These are phyloP conservation scores for Mycena chlorophos DNA, from an alignment of 768 basidiomycete genomes.

Conservation along the genomic window DNA sequence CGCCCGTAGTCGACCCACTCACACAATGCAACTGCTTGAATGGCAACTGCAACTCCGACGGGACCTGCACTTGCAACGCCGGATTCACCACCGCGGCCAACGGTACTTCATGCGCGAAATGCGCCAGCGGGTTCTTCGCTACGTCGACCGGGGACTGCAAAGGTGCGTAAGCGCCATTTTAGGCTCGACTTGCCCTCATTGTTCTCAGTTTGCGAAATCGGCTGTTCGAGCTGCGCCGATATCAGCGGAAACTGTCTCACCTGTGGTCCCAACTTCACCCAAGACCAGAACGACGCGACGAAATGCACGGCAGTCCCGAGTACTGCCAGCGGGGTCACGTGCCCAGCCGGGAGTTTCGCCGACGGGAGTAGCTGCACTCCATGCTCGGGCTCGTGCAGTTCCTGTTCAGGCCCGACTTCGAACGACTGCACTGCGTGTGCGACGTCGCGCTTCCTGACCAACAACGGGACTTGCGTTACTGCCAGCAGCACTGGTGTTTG, in stretches of 20 bases:
- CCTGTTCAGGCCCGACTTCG: constrained; percentile 68
- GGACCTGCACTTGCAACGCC: constrained; percentile 72
- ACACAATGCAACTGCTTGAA: constrained; percentile 81
- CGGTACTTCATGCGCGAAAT: constrained; percentile 77
- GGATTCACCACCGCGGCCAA: constrained; percentile 74
- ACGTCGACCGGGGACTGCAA: constrained; percentile 70
- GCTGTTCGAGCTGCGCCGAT: constrained; percentile 70
- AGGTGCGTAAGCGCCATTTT: constrained; percentile 49
- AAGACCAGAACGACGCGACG: constrained; percentile 63
- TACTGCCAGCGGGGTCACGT: constrained; percentile 53
- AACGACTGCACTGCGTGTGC: constrained; percentile 74
- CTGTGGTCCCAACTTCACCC: constrained; percentile 71
- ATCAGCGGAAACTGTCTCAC: constrained; percentile 67
- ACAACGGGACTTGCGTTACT: constrained; percentile 65
- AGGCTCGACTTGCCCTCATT: constrained; percentile 3
- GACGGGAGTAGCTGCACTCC: constrained; percentile 50
- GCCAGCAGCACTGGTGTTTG: constrained; percentile 72
- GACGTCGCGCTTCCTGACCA: constrained; percentile 57
- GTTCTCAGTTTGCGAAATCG: constrained; percentile 63
- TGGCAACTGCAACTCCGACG: constrained; percentile 67
- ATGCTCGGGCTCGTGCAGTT: constrained; percentile 68
- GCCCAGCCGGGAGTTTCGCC: constrained; percentile 67
- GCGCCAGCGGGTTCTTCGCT: constrained; percentile 75
- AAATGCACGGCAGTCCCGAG: constrained; percentile 59
- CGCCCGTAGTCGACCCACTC: constrained; percentile 51